Conservation (phyloP, 768 basidiomycete genomes). For the Lyophyllum atratum region DNA sequence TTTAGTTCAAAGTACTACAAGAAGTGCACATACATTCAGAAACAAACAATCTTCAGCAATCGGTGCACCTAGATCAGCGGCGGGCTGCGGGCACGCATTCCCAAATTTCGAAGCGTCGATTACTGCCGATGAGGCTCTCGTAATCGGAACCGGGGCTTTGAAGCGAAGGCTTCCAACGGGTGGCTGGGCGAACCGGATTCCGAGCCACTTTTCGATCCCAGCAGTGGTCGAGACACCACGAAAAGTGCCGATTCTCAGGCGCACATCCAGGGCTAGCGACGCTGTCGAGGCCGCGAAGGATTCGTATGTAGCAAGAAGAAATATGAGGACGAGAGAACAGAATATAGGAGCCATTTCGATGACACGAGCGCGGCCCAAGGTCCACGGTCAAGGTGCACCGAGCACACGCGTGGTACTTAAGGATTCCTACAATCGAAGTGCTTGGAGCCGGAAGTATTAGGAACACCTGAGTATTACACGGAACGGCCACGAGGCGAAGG, state of each 20-base stretch:
- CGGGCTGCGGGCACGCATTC: slow-evolving; percentile 55
- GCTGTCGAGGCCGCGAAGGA: slow-evolving; percentile 6
- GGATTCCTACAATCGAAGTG: neutral
- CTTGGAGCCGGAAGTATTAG: neutral
- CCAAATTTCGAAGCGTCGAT: slow-evolving; percentile 51
- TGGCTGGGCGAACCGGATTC: slow-evolving; percentile 60
- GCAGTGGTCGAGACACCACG: slow-evolving; percentile 43
- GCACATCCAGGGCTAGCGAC: slow-evolving; percentile 35
- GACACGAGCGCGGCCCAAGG: neutral
- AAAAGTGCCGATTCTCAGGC: slow-evolving; percentile 45
- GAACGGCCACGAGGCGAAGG: too few species aligned
- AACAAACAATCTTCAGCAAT: slow-evolving; percentile 56
- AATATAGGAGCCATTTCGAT: neutral
- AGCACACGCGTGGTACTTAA: neutral
- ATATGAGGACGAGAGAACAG: neutral
- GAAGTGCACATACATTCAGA: slow-evolving; percentile 55
- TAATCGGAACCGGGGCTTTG: slow-evolving; percentile 51
- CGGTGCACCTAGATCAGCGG: slow-evolving; percentile 39
- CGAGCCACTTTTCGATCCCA: slow-evolving; percentile 58
- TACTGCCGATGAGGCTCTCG: slow-evolving; percentile 27
- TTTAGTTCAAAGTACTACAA: too few species aligned
- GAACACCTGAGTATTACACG: too few species aligned
- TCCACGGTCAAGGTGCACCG: neutral
- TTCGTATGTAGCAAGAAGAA: neutral
- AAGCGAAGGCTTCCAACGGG: slow-evolving; percentile 60